These are phyloP conservation scores for Microstegium vimineum DNA, from an alignment of 176 grass and related monocot genomes.

Conservation along the genomic window DNA sequence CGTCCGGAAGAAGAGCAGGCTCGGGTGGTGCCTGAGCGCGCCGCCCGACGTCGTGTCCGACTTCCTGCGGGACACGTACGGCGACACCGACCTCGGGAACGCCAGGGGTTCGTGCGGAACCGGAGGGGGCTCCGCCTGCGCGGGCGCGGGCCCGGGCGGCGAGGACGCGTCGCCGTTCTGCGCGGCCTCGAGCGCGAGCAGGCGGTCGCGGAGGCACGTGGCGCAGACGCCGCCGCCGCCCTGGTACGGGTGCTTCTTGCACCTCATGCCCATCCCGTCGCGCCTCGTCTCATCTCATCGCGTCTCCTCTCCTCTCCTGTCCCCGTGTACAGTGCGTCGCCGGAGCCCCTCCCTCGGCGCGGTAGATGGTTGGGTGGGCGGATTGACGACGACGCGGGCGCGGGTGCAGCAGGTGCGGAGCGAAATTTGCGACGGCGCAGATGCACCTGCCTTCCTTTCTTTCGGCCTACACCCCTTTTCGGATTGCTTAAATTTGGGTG, in stretches of 20 bases:
- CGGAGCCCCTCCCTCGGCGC: background rate
- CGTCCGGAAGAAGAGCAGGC: conserved; percentile 75
- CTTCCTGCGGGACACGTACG: conserved; percentile 58
- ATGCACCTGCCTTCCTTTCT: background rate
- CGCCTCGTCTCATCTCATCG: background rate
- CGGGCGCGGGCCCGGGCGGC: background rate
- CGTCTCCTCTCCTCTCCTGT: too few species aligned
- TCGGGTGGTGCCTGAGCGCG: conserved; percentile 32
- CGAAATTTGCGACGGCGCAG: conserved; percentile 10
- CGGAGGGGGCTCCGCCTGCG: background rate
- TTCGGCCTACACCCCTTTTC: background rate
- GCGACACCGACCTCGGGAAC: conserved; percentile 70
- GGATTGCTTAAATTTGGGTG: conserved; percentile 28
- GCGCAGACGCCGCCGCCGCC: conserved; percentile 79
- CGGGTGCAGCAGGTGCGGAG: background rate
- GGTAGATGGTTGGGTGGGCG: background rate
- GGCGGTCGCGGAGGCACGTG: conserved; percentile 86
- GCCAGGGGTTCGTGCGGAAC: background rate
- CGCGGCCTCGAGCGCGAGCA: conserved; percentile 55
- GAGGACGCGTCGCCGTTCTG: conserved; percentile 54
- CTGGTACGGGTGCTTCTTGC: conserved; percentile 71
- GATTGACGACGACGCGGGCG: background rate
- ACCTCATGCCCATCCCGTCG: conserved; percentile 66
- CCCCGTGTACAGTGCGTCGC: background rate
- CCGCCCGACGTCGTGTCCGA: conserved; percentile 35